Percentiles rank a stretch among this genome's conserved stretches.
Conservation (phyloP, 2,329 filamentous ascomycete species). For the Colletotrichum graminicola region DNA sequence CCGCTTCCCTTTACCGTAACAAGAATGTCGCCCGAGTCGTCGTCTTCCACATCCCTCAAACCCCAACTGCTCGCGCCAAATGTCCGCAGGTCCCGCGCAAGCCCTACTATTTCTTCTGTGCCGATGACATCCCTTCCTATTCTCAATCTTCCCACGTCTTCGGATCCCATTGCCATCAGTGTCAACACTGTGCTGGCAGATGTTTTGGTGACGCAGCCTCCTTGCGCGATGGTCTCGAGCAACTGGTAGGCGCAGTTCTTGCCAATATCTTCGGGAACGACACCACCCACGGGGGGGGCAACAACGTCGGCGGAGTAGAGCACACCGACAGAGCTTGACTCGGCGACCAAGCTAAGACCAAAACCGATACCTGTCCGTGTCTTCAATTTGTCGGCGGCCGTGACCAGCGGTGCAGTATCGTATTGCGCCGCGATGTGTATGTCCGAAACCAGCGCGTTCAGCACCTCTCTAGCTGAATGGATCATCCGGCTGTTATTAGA, state of each 20-base stretch:
- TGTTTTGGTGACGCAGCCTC: constrained; percentile 82
- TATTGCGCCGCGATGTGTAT: constrained; percentile 90
- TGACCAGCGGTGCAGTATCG: constrained; percentile 72
- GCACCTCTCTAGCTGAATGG: constrained; percentile 84
- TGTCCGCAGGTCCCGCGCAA: constrained; percentile 87
- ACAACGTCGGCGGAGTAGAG: constrained; percentile 89
- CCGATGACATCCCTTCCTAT: constrained; percentile 86
- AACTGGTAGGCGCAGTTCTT: constrained; percentile 90
- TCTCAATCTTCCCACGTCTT: constrained; percentile 90
- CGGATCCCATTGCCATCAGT: constrained; percentile 97
- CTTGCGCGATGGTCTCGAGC: constrained; percentile 83
- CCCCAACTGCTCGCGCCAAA: constrained; percentile 95
- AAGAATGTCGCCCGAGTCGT: constrained; percentile 79
- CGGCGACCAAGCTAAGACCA: constrained; percentile 89
- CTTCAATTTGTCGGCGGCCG: constrained; percentile 69
- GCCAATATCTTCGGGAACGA: constrained; percentile 91
- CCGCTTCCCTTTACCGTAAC: constrained; percentile 93
- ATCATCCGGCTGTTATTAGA: constrained; percentile 98
- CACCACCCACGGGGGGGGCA: constrained; percentile 80
- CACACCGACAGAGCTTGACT: constrained; percentile 84
- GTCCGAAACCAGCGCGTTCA: constrained; percentile 88
- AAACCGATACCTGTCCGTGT: constrained; percentile 88
- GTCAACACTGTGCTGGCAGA: constrained; percentile 82
- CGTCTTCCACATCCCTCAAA: constrained; percentile 77
- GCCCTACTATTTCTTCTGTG: constrained; percentile 80